Evolutionary conservation across 345 rosid genomes (phyloP), one percentile per base, ranked within the genome.

Genomic region (Populus davidiana): DNA sequence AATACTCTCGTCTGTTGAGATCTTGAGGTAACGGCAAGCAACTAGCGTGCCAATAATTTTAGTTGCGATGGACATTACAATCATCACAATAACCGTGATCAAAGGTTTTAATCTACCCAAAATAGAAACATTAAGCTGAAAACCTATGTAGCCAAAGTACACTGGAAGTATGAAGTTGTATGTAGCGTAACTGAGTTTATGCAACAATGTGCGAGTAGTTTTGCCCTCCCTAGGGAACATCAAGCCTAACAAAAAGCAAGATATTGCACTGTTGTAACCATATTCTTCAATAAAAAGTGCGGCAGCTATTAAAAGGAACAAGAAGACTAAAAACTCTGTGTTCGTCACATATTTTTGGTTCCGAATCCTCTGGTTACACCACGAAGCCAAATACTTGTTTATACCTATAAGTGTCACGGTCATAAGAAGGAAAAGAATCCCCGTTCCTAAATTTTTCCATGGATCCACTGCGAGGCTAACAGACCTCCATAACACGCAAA

Each of bases 201-300:
- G 82, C 59, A 90, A 25, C 86, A 94, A 71, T 5, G 99, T 94
- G 79, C 98, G 73, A 20, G 86, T 83, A 3, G 93, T 86, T 77
- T 93, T 93, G 16, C 99, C 98, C 80, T 90, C 88, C 74, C 95
- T 82, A 0, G 99, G 98, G 83, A 91, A 93, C 88, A 87, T 38
- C 69, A 93, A 21, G 16, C 99, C 99, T 2, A 90, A 67, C 67
- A 89, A 67, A 78, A 90, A 94, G 67, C 85, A 86, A 66, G 83
- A 74, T 23, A 91, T 64, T 8, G 87, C 72, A 64, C 90, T 85
- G 78, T 82, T 91, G 35, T 71, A 79, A 4, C 87, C 87, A 47
- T 76, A 62, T 18, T 77, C 63, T 81, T 94, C 98, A 6, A 81
- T 83, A 33, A 82, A 3, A n/a, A 82, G 43, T 2, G 92, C 80